Conservation (phyloP, 768 basidiomycete genomes). For the Russula compacta region DNA sequence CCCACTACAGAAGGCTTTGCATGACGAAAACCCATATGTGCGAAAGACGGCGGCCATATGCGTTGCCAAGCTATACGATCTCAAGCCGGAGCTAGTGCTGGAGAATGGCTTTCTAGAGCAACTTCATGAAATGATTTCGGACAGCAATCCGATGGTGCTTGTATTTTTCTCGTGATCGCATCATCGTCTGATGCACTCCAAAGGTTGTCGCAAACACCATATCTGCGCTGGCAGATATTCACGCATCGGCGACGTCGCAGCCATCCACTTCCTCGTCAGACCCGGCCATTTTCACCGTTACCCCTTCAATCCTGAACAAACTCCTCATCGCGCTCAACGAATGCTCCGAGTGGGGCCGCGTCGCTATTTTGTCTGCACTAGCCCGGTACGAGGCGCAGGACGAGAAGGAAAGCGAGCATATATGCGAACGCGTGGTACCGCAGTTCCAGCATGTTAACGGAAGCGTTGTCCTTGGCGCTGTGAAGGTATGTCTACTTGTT, state of each 20-base stretch:
- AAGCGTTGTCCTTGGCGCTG: constrained; percentile 91
- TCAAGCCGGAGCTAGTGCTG: constrained; percentile 90
- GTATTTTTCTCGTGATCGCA: background rate
- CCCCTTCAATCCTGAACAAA: constrained; percentile 74
- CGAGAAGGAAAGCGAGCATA: constrained; percentile 95
- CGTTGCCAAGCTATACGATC: constrained; percentile 94
- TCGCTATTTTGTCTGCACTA: constrained; percentile 83
- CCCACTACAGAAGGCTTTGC: constrained; percentile 83
- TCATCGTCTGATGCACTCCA: background rate
- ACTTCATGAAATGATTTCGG: constrained; percentile 86
- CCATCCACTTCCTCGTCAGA: constrained; percentile 47
- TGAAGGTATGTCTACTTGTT: constrained; percentile 51
- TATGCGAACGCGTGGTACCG: constrained; percentile 95
- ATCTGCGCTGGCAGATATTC: constrained; percentile 87
- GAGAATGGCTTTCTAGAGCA: constrained; percentile 91
- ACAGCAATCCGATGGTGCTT: constrained; percentile 92
- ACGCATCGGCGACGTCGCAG: constrained; percentile 54
- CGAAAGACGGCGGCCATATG: constrained; percentile 96
- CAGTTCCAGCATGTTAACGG: constrained; percentile 98
- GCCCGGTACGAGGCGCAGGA: constrained; percentile 76
- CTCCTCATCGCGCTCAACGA: constrained; percentile 93
- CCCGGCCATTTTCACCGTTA: constrained; percentile 71
- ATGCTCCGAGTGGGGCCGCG: constrained; percentile 98
- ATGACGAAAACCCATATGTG: constrained; percentile 97
- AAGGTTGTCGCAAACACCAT: constrained; percentile 98